Evolutionary conservation across 148 eudicot genomes (phyloP), one percentile per base, ranked within the genome.

Genomic region (Talinum fruticosum): DNA sequence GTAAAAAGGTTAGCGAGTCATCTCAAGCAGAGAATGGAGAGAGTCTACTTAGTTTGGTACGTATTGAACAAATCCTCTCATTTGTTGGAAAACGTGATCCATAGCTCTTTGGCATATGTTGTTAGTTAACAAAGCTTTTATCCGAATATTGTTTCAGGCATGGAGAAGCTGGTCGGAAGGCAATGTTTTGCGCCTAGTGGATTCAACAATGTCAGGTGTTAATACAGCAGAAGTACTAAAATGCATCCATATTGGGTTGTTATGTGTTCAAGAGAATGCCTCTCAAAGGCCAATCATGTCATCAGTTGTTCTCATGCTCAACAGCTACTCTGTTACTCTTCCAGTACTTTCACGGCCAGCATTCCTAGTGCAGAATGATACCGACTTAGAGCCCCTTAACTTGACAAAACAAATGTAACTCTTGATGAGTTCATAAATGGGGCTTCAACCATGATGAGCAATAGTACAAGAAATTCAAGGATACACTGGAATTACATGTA

Each of bases 231-330:
- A 84, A 51, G 74, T 72, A 2, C 24, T 80, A 65, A 82, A 79
- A 71, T 82, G 79, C 41, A 77, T 82, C n/a, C 76, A 85, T 8
- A 71, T 85, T 1, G 87, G 72, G 83, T n/a, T n/a, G n/a, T n/a
- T n/a, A n/a, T n/a, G n/a, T n/a, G n/a, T n/a, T n/a, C n/a, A n/a
- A n/a, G n/a, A 75, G 13, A 70, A 79, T 28, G 81, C 85, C 24
- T n/a, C 77, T 23, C 71, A 78, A 12, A 83, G 87, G 51, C 87
- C 87, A 26, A 80, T 78, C 28, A 82, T 85, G 87, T 75, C 78
- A 12, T 76, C 81, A 0, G 83, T 85, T 15, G 64, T 73, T 10
- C 71, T 71, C 4, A 85, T 85, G 85, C 70, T 85, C 6, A 74
- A 61, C 29, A 79, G 79, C 16, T 38, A 71, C 59, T 79, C 85